Evolutionary conservation across 345 rosid genomes (phyloP), one percentile per base, ranked within the genome.

Genomic region (Moricandia moricandioides): DNA sequence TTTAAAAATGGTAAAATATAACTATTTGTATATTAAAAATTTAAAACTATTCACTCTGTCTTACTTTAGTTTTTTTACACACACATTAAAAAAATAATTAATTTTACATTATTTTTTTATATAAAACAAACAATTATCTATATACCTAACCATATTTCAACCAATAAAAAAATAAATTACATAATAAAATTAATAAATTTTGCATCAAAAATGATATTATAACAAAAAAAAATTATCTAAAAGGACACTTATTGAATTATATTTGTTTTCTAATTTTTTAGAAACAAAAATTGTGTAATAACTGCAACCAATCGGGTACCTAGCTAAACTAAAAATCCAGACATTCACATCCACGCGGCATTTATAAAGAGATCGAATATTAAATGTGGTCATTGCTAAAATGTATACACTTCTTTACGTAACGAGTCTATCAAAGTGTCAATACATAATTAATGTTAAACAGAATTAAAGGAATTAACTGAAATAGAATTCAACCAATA

Each of bases 281-380:
- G n/a, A 37, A 5, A 26, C 39, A 57, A 7, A 45, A 13, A 17
- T 29, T 5, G 1, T 11, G 8, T 34, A 59, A 12, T 3, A 12
- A 47, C 49, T 33, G 47, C 35, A 13, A 33, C 62, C 37, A 72
- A 62, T 62, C 5, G 0, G 52, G 16, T 3, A 51, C 9, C 49
- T 24, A 47, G 24, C 24, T 21, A 61, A 8, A 35, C 26, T 51
- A 52, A 1, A 16, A 51, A 33, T 62, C 37, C 60, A 71, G 8
- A 72, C 29, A n/a, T 35, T 54, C 14, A 13, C n/a, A 64, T 39
- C 45, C 70, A 73, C 71, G 65, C 33, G 70, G 57, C 34, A 54
- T 65, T 12, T 4, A 7, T 10, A 71, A 18, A 71, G 4, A 61
- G 21, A 60, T 21, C 0, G 8, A 73, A 5, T 37, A 62, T 13